Percentiles rank a stretch among this genome's conserved stretches.
phyloP scores from a whole-genome alignment of 257 asterid genomes.

The Misopates orontium region DNA sequence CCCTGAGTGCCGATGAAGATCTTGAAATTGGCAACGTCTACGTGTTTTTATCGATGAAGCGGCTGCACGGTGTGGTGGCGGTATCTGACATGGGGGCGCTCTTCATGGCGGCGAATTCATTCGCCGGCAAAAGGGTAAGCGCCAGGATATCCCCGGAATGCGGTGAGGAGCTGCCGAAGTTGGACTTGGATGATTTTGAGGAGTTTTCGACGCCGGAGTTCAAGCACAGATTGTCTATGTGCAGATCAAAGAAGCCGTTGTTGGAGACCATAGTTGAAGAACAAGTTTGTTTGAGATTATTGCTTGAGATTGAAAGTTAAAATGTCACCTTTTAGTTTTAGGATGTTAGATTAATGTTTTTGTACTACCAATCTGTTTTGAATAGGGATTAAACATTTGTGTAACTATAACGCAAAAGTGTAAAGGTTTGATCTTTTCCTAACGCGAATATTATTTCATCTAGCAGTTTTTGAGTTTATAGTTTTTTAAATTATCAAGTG shows the following conservation, averaged over 20 bases:
- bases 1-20: slow-evolving; percentile 84
- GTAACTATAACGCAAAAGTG: too few species aligned
- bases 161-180: slow-evolving; percentile 33
- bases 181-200: slow-evolving; percentile 67
- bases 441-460: too few species aligned
- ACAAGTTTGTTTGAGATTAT: slow-evolving; percentile 38
- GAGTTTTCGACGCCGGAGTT: too few species aligned
- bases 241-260: slow-evolving; percentile 86
- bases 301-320: not conserved
- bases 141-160: slow-evolving; percentile 65
- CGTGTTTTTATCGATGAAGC: slow-evolving; percentile 73
- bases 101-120: slow-evolving; percentile 65
- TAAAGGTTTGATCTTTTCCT: too few species aligned
- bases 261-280: slow-evolving; percentile 85
- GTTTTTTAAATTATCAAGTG: too few species aligned
- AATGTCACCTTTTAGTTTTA: too few species aligned
- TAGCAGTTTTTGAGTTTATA: too few species aligned
- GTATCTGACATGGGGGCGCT: slow-evolving; percentile 73
- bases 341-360: too few species aligned
- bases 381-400: too few species aligned
- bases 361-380: too few species aligned
- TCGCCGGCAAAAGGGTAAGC: slow-evolving; percentile 61
- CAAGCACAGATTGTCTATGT: slow-evolving; percentile 52
- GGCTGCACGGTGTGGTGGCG: slow-evolving; percentile 54
- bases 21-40: slow-evolving; percentile 65